A percentile compares a stretch with the other conserved stretches of the same genome.
Evolutionary conservation across 352 stramenopile species (phyloP).

Genomic region (Pythium chondricola): DNA sequence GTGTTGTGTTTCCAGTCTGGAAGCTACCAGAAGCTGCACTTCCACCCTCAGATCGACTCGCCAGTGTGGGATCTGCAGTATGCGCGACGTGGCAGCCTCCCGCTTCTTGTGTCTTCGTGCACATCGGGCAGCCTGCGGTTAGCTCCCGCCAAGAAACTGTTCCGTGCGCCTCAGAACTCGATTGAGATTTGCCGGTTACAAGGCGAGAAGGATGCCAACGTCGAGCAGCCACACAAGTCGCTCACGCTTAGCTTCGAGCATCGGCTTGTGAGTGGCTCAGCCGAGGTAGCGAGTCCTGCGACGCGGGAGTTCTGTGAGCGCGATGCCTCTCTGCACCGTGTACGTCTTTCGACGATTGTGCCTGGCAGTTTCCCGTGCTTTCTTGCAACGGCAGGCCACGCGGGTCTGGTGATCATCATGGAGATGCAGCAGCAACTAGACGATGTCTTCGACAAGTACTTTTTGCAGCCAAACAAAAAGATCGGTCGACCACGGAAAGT

Average conservation of each 20-base stretch:
- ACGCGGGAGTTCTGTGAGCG: conserved; percentile 69
- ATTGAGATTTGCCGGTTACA: conserved; percentile 64
- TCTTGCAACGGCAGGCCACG: conserved; percentile 56
- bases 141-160: conserved; percentile 58
- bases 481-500: conserved; percentile 35
- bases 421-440: conserved; percentile 61
- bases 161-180: conserved; percentile 52
- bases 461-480: conserved; percentile 41
- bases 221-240: conserved; percentile 53
- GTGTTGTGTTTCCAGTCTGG: conserved; percentile 64
- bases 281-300: conserved; percentile 30
- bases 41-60: conserved; percentile 78
- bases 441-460: conserved; percentile 44
- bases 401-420: conserved; percentile 65
- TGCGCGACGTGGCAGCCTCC: conserved; percentile 30
- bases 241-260: conserved; percentile 46
- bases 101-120: conserved; percentile 60
- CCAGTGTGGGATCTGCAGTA: conserved; percentile 80
- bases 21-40: conserved; percentile 76
- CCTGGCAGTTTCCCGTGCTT: conserved; percentile 48
- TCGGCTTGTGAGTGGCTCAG: conserved; percentile 33
- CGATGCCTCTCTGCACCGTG: conserved; percentile 66
- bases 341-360: conserved; percentile 43
- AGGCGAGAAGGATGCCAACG: conserved; percentile 40
- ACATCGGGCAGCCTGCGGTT: conserved; percentile 60